Conservation (phyloP, 139 green algal genomes). For the Coelastrella sp. region DNA sequence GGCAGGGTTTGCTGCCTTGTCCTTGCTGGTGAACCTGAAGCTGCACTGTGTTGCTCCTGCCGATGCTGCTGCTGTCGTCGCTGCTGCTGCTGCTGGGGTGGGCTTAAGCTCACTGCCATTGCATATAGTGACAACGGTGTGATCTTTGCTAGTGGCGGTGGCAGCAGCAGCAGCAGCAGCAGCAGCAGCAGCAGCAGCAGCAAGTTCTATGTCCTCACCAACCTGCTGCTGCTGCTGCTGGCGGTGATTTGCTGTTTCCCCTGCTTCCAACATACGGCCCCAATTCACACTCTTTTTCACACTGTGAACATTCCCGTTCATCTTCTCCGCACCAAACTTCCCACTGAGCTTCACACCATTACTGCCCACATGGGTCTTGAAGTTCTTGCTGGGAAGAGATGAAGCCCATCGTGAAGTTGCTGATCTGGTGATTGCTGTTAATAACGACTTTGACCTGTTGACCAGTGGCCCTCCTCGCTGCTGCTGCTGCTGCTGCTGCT, state of each 20-base stretch:
- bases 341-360: background rate
- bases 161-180: background rate
- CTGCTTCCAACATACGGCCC: no score
- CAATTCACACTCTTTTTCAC: no score
- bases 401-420: background rate
- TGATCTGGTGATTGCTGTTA: background rate
- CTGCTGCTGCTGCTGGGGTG: background rate
- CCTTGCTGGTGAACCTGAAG: background rate
- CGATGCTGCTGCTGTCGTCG: conserved; percentile 18
- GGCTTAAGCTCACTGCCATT: background rate
- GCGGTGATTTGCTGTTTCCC: no score
- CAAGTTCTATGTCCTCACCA: no score
- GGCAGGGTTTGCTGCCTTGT: background rate
- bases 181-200: background rate
- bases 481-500: conserved; percentile 19
- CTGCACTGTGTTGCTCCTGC: background rate
- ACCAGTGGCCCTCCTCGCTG: background rate
- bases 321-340: background rate
- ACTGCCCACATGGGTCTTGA: background rate
- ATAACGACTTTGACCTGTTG: no score
- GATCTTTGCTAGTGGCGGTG: background rate
- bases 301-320: no score
- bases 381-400: background rate
- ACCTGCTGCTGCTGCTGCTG: no score
- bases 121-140: background rate